Conservation (phyloP, 106 monocot species). For the Apostasia shenzhenica region DNA sequence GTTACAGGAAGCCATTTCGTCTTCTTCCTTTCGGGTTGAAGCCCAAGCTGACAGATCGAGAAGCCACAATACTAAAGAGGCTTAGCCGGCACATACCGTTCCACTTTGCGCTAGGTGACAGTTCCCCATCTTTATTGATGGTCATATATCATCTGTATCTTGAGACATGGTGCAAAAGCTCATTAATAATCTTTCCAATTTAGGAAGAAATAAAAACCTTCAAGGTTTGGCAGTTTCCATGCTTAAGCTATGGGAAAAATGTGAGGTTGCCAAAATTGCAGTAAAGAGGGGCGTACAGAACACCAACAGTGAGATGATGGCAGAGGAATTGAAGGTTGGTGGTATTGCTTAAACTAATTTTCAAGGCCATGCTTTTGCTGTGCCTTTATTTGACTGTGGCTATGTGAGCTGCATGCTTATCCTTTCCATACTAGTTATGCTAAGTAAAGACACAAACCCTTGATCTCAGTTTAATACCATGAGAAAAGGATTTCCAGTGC, state of each 20-base stretch:
- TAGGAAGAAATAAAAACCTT: constrained; percentile 88
- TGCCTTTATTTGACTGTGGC: no score
- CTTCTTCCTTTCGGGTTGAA: constrained; percentile 89
- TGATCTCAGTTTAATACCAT: no score
- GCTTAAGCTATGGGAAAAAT: constrained; percentile 93
- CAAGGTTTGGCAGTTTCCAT: constrained; percentile 89
- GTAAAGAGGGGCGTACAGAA: constrained; percentile 83
- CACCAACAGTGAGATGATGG: constrained; percentile 68
- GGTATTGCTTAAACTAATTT: background rate
- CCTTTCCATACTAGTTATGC: no score
- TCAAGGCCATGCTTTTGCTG: no score
- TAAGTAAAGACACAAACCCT: no score
- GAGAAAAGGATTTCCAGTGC: no score
- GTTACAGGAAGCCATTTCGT: constrained; percentile 79
- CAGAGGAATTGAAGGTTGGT: constrained; percentile 84
- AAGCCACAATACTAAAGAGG: constrained; percentile 79
- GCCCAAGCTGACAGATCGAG: constrained; percentile 74
- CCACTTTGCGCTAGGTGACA: constrained; percentile 83
- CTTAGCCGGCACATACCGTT: constrained; percentile 76
- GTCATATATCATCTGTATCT: background rate
- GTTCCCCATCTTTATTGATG: constrained; percentile 4
- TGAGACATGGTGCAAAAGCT: background rate
- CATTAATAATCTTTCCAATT: background rate
- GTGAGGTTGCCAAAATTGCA: constrained; percentile 96
- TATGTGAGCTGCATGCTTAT: no score